These are phyloP conservation scores for Scenedesmus sp. DNA, from an alignment of 163 green algal species.

Conservation along the genomic window DNA sequence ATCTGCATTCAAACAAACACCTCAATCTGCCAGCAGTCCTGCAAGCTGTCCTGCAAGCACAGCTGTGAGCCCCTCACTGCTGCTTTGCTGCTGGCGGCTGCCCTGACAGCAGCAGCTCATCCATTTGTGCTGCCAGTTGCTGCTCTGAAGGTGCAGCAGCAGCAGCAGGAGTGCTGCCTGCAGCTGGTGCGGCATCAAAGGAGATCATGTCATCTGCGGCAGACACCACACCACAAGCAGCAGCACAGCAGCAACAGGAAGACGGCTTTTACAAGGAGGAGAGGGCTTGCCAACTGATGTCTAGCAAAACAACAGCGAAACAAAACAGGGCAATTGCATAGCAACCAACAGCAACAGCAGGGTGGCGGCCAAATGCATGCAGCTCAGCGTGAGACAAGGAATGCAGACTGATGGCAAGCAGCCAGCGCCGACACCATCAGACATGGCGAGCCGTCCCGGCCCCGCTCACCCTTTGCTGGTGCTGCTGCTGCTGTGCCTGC, in stretches of 20 bases:
- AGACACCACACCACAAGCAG: background rate
- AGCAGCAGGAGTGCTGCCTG: conserved; percentile 31
- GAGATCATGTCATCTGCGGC: conserved; percentile 20
- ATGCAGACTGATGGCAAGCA: too few species aligned
- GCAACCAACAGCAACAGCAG: background rate
- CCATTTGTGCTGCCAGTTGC: conserved; percentile 35
- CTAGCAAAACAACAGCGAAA: background rate
- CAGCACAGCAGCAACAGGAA: background rate
- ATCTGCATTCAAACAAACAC: too few species aligned
- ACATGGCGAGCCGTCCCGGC: background rate
- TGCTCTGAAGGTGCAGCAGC: conserved; percentile 4
- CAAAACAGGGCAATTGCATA: background rate
- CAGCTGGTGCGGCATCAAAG: conserved; percentile 1
- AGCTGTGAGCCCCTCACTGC: background rate
- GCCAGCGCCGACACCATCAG: too few species aligned
- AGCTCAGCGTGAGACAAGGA: too few species aligned
- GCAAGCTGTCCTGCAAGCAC: background rate
- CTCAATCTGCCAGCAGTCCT: too few species aligned
- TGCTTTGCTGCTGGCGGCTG: background rate
- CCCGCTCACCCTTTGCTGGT: background rate
- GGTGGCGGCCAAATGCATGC: too few species aligned
- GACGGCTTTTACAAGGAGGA: background rate
- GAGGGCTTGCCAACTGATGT: too few species aligned
- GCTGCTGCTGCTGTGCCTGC: conserved; percentile 4
- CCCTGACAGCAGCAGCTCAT: conserved; percentile 35